phyloP scores from a whole-genome alignment of 257 asterid species.

The Lithospermum erythrorhizon region DNA sequence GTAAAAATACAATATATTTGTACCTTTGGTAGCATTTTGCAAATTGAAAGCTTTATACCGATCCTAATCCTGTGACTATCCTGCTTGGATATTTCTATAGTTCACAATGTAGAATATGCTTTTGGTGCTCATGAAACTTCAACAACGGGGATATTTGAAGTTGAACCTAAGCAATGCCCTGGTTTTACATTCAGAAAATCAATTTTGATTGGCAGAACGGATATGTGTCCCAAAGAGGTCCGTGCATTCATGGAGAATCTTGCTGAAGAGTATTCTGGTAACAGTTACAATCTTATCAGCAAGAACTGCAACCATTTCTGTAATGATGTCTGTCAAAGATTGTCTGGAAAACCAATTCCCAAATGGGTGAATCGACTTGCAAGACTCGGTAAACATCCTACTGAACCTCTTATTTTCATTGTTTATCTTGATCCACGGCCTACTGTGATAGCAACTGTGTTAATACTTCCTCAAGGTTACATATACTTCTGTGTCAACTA shows the following conservation, averaged over 20 bases:
- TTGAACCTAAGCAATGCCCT: conserved; percentile 65
- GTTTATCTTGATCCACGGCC: too few relatives aligned
- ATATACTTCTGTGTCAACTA: too few relatives aligned
- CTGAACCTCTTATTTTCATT: conserved; percentile 2
- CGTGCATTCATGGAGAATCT: conserved; percentile 51
- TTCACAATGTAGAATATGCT: conserved; percentile 57
- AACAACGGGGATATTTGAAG: conserved; percentile 57
- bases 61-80: neutral
- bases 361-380: conserved; percentile 72
- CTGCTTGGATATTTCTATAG: conserved; percentile 17
- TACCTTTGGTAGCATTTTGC: too few relatives aligned
- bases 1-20: neutral
- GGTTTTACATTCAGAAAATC: conserved; percentile 68
- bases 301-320: conserved; percentile 69
- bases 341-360: conserved; percentile 54
- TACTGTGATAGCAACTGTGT: too few relatives aligned
- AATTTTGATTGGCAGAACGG: conserved; percentile 50
- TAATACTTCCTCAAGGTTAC: too few relatives aligned
- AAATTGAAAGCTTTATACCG: neutral
- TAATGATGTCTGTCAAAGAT: conserved; percentile 41
- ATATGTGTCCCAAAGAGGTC: conserved; percentile 46
- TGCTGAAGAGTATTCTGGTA: conserved; percentile 47
- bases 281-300: conserved; percentile 52
- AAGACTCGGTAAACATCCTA: conserved; percentile 41
- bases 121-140: conserved; percentile 66